Base-by-base conservation (phyloP, 345 rosid species). In the Boechera divaricarpa region DNA sequence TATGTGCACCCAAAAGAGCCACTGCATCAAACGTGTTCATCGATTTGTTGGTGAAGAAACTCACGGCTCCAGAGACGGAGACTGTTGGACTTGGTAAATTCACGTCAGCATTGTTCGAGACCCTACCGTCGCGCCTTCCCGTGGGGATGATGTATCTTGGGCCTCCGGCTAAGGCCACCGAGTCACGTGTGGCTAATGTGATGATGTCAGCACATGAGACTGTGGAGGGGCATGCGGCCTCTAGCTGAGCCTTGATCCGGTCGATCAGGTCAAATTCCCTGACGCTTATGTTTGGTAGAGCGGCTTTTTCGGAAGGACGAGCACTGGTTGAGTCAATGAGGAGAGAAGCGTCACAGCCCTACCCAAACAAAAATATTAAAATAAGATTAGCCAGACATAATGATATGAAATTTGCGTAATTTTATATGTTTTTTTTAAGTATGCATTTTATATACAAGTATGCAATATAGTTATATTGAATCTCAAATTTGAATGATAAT, bases 301-400 rank as follows among this genome's bases (percentile, higher is more conserved):
- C 84, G 0, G 84, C 59, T 80, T 89, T 88, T 74, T 93, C 97
- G 0, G 96, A 81, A 21, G 29, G 29, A 28, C 29, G 29, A 28
- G 29, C 3, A 28, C 2, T 13, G 9, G 87, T 86, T 56, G 91
- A 70, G 67, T 90, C 93, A 47, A 88, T 83, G 13, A 90, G 89
- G 64, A 90, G 82, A 1, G 98, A 93, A 33, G 93, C 97, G 31
- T 93, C 97, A 9, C 97, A 93, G 4, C 95, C 98, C 93, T 88
- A 38, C 18, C 55, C 11, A n/a, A 18, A 31, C 3, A 49, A 7
- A 3, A 21, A 1, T 24, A 16, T 35, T 13, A 18, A 41, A 28
- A 18, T 10, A 32, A 16, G n/a, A 60, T 47, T 32, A 48, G 6
- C 3, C 5, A 38, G 6, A 10, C 3, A 26, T n/a, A 33, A 49